phyloP scores from a whole-genome alignment of 768 basidiomycete genomes.

The Myochromella boudieri region DNA sequence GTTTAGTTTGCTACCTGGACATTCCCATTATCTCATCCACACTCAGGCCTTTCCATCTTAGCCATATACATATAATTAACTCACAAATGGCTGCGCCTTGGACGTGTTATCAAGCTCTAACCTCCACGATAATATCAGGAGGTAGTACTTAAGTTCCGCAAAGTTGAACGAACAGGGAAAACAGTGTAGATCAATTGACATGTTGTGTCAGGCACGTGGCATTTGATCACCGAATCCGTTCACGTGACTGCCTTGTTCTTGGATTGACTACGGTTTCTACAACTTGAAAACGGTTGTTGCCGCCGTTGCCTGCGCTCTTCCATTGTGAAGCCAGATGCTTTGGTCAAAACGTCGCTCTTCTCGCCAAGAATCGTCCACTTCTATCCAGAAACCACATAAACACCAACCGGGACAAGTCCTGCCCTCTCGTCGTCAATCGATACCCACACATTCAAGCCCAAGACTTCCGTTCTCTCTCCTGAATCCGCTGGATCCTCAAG shows the following conservation, averaged over 20 bases:
- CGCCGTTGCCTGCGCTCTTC: slow-evolving; percentile 7
- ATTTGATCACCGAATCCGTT: slow-evolving; percentile 19
- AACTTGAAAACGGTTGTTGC: slow-evolving; percentile 4
- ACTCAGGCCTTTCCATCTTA: slow-evolving; percentile 4
- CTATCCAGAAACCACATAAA: slow-evolving; percentile 14
- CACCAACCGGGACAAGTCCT: slow-evolving; percentile 13
- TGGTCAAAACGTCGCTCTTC: slow-evolving; percentile 21
- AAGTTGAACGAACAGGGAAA: neutral
- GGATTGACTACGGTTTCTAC: slow-evolving; percentile 18
- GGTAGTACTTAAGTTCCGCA: too few relatives aligned
- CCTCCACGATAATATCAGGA: too few relatives aligned
- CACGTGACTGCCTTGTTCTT: slow-evolving; percentile 22
- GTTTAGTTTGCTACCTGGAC: slow-evolving; percentile 6
- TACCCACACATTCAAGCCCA: slow-evolving; percentile 12
- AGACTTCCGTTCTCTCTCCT: slow-evolving; percentile 14
- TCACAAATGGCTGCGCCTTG: neutral
- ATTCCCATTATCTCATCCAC: neutral
- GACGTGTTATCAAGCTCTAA: too few relatives aligned
- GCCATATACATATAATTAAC: slow-evolving; percentile 7
- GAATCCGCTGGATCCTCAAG: slow-evolving; percentile 12
- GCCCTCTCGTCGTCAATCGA: slow-evolving; percentile 14
- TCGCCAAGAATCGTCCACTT: slow-evolving; percentile 15
- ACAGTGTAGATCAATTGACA: slow-evolving; percentile 8
- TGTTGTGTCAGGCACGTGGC: slow-evolving; percentile 22
- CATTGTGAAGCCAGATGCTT: slow-evolving; percentile 17